These are phyloP conservation scores for Tylopilus subfusipes DNA, from an alignment of 768 basidiomycete genomes.

Conservation along the genomic window DNA sequence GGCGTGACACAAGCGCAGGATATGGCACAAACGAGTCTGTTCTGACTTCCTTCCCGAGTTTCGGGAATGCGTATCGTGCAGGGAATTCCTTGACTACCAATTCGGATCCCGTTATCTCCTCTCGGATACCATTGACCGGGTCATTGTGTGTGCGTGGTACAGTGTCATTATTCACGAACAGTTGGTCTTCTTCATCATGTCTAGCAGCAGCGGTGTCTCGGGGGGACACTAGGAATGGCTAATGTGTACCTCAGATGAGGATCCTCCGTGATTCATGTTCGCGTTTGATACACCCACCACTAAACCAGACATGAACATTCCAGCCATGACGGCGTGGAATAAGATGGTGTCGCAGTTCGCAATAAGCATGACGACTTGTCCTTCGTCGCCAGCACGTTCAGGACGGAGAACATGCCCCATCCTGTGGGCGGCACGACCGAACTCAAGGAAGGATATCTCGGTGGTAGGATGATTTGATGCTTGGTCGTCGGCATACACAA, in stretches of 20 bases:
- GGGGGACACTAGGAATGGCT: slow-evolving; percentile 36
- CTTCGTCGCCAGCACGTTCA: not conserved
- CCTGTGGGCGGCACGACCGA: not conserved
- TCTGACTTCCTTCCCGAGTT: not conserved
- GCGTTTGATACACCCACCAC: not conserved
- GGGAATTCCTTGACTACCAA: not conserved
- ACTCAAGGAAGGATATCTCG: slow-evolving; percentile 3
- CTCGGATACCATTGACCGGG: slow-evolving; percentile 8
- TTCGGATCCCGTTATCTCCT: not conserved
- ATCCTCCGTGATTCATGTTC: not conserved
- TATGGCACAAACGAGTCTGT: not conserved
- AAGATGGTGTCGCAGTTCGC: not conserved
- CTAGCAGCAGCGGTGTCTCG: slow-evolving; percentile 42
- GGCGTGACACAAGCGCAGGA: not conserved
- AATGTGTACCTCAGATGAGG: not conserved
- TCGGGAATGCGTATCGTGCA: not conserved
- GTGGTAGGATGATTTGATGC: slow-evolving; percentile 6
- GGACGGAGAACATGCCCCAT: not conserved
- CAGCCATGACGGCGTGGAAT: not conserved
- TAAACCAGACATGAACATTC: not conserved
- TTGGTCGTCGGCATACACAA: slow-evolving; percentile 13
- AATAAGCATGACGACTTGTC: not conserved
- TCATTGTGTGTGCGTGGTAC: slow-evolving; percentile 8
- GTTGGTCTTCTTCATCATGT: slow-evolving; percentile 19
- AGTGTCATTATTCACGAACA: slow-evolving; percentile 20